Evolutionary conservation across 768 basidiomycete genomes (phyloP).

Genomic region (Suillus paluster): DNA sequence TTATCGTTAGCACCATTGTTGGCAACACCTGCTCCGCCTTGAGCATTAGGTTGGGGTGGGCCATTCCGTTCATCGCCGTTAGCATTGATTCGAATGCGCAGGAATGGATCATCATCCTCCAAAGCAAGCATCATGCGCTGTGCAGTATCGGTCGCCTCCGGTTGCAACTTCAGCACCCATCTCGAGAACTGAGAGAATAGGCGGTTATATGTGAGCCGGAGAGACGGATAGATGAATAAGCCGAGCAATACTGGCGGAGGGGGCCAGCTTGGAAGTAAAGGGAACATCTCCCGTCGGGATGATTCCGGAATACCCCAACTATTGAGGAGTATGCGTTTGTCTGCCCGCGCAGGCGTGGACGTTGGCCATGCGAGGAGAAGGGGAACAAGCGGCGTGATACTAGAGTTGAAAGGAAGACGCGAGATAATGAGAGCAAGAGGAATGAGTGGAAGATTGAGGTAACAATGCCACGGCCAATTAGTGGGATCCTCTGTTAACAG

Average conservation of each 20-base stretch:
- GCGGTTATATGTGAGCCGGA: slow-evolving; percentile 48
- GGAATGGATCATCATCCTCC: slow-evolving; percentile 33
- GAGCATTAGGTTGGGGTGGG: slow-evolving; percentile 17
- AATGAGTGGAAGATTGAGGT: slow-evolving; percentile 73
- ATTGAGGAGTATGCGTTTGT: slow-evolving; percentile 15
- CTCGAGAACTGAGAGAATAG: slow-evolving; percentile 44
- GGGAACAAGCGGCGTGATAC: slow-evolving; percentile 27
- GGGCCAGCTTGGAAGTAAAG: slow-evolving; percentile 51
- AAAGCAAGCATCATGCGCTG: slow-evolving; percentile 27
- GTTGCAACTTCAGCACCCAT: slow-evolving; percentile 46
- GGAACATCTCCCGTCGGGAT: slow-evolving; percentile 26
- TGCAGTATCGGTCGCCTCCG: slow-evolving; percentile 19
- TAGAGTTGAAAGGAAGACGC: slow-evolving; percentile 48
- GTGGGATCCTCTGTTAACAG: slow-evolving; percentile 70
- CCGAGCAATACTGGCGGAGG: slow-evolving; percentile 64
- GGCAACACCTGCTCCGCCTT: slow-evolving; percentile 14
- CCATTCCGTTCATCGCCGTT: slow-evolving; percentile 35
- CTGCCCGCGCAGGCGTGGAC: slow-evolving; percentile 26
- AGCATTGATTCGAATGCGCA: slow-evolving; percentile 35
- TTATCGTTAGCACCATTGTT: slow-evolving; percentile 17
- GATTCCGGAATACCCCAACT: slow-evolving; percentile 4
- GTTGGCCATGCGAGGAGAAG: slow-evolving; percentile 34
- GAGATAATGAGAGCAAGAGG: slow-evolving; percentile 70
- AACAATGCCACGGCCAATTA: slow-evolving; percentile 79
- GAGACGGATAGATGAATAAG: slow-evolving; percentile 53